Evolutionary conservation across 345 rosid species (phyloP), one percentile per base, ranked within the genome.

Genomic region (Iberis pinnata): DNA sequence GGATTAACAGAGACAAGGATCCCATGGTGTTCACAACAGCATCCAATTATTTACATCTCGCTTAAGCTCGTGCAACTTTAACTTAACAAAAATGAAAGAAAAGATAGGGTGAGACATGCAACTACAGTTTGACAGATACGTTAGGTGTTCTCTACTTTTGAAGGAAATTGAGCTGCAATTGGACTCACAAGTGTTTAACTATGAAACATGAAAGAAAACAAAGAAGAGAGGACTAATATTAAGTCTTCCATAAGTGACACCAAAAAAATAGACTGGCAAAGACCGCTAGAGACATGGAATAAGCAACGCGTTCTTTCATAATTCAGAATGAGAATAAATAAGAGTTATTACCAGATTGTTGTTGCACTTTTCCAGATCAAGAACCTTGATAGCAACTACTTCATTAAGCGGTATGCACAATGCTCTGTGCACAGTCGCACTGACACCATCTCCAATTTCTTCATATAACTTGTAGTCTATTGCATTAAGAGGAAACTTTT

Each of bases 361-460:
- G 70, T 87, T 92, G 78, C 98, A 92, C 75, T 74, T 92, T 69
- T 92, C 98, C 62, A 92, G 70, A 73, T 92, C 98, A 68, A 90
- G 96, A 70, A 82, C 89, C 83, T 90, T 90, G 74, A 90, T 76
- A 15, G 98, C 98, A 52, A 92, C 95, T 17, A 69, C 77, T 63
- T 80, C 86, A 75, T 87, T 83, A 45, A 92, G 77, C 3, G 96
- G 96, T 67, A 83, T 60, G 69, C 98, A 92, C 56, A 92, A 84
- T 71, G 98, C 96, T 69, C 93, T 81, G 54, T 69, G 61, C 56
- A 92, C 98, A 46, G 79, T 76, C 37, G 98, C 95, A 41, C 98
- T 90, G 57, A 87, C 96, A 62, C 98, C 98, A 70, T 90, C 98
- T 36, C 98, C 98, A 63, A 90, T 82, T 64, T 90, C 98, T 78